Conservation (phyloP, 441 rosid species). For the Syzygium malaccense region DNA sequence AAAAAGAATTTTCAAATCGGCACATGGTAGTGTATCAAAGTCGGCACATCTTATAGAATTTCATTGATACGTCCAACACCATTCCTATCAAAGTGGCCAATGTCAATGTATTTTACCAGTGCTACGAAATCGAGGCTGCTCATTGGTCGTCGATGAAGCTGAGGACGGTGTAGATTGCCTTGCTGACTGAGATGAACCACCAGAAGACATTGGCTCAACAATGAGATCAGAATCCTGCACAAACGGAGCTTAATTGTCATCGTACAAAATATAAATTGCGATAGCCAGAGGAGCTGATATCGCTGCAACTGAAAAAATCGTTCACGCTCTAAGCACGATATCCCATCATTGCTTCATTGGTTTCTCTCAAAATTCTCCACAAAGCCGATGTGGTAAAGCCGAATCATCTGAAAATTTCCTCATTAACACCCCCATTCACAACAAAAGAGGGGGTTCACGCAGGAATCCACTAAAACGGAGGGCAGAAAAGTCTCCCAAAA, state of each 20-base stretch:
- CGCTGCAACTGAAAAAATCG: neutral
- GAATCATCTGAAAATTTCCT: neutral
- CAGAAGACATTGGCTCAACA: conserved; percentile 70
- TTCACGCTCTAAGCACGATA: neutral
- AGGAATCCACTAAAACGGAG: neutral
- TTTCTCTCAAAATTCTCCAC: neutral
- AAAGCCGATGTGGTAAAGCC: neutral
- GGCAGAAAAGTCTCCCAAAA: neutral
- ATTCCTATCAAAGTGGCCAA: neutral
- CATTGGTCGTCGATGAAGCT: conserved; percentile 37
- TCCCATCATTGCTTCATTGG: neutral
- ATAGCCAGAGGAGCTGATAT: neutral
- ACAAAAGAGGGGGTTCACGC: neutral
- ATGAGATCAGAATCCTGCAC: conserved; percentile 78
- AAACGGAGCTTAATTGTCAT: neutral
- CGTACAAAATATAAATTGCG: neutral
- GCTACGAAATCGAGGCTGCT: conserved; percentile 43
- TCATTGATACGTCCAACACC: neutral
- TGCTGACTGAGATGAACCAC: conserved; percentile 60
- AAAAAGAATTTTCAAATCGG: neutral
- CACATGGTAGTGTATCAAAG: neutral
- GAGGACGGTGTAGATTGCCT: conserved; percentile 50
- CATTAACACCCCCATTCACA: neutral
- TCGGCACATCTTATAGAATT: neutral
- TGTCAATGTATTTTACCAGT: conserved; percentile 32